Conservation (phyloP, 2,329 filamentous ascomycete genomes). For the Epichloe typhina region DNA sequence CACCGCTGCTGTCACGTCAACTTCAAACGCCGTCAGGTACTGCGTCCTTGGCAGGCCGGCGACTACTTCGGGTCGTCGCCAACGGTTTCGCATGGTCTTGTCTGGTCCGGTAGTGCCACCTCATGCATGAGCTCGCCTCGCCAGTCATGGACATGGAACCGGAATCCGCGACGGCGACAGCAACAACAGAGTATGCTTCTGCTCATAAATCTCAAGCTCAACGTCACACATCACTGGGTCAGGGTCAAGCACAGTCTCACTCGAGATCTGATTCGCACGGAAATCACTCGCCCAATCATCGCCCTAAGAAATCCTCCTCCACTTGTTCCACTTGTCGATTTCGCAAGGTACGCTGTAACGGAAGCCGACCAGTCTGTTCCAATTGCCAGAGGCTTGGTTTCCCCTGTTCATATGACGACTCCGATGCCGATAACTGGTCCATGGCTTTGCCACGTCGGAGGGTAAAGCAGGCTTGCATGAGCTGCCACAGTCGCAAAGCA, state of each 20-base stretch:
- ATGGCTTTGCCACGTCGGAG: conserved; percentile 37
- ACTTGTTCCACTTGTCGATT: conserved; percentile 42
- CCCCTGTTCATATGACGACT: conserved; percentile 42
- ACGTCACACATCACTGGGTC: background rate
- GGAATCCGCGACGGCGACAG: background rate
- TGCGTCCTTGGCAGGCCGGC: background rate
- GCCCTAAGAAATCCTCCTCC: conserved; percentile 28
- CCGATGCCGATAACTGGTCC: conserved; percentile 26
- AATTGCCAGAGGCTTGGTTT: conserved; percentile 47
- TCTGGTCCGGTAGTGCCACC: background rate
- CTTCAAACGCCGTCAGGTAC: too few species aligned
- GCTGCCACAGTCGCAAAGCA: conserved; percentile 45
- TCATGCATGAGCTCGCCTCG: background rate
- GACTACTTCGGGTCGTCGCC: background rate
- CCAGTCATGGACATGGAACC: conserved; percentile 4
- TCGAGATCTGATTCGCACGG: background rate
- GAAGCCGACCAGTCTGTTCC: conserved; percentile 37
- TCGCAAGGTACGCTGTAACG: conserved; percentile 46
- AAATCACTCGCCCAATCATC: conserved; percentile 15
- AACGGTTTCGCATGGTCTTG: background rate
- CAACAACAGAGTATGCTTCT: background rate
- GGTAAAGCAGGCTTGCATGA: conserved; percentile 43
- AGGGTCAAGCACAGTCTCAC: background rate
- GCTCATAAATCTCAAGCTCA: background rate
- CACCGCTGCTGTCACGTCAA: too few species aligned